Evolutionary conservation across 2,329 filamentous ascomycete genomes (phyloP), one percentile per base, ranked within the genome.

Genomic region (Epichloe gansuensis): DNA sequence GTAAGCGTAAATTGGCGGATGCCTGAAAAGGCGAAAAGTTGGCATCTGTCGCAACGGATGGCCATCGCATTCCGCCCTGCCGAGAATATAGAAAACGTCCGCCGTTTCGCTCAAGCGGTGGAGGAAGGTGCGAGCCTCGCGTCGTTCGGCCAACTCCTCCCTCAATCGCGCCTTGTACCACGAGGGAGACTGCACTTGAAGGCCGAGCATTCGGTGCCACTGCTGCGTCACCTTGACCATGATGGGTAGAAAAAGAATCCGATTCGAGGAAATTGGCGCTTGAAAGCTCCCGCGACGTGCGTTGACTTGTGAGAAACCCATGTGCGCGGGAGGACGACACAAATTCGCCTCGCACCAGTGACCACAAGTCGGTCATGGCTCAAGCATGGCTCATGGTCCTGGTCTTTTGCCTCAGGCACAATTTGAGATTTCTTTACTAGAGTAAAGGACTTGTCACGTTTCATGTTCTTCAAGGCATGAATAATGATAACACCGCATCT

Each of bases 61-160:
- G 3, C 67, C 68, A 57, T 73, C 70, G 54, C 69, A 61, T 2
- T 55, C 59, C 21, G 71, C 66, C 49, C 71, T 62, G 58, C 61
- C 67, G 49, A 71, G 62, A 23, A 64, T 60, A 59, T 71, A 73
- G 47, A 72, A 64, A 27, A 74, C 68, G 53, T 74, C 71, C 3
- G 71, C 64, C 5, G 68, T 67, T 56, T 74, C 71, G 61, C 71
- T 73, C n/a, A 73, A 58, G 49, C 60, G 66, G 48, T 63, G 53
- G 49, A 61, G 56, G 13, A 23, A 43, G 4, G 61, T 66, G 3
- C 50, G 56, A 31, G 71, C 70, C 0, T 44, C 51, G 21, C 59
- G 61, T 17, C 59, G 62, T 54, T 74, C 71, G 13, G 31, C 51
- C 3, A 71, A 58, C 56, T 74, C 70, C 50, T 72, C 69, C 39